These are phyloP conservation scores for Neofusicoccum umdonicola DNA, from an alignment of 2,329 filamentous ascomycete genomes.

Conservation along the genomic window DNA sequence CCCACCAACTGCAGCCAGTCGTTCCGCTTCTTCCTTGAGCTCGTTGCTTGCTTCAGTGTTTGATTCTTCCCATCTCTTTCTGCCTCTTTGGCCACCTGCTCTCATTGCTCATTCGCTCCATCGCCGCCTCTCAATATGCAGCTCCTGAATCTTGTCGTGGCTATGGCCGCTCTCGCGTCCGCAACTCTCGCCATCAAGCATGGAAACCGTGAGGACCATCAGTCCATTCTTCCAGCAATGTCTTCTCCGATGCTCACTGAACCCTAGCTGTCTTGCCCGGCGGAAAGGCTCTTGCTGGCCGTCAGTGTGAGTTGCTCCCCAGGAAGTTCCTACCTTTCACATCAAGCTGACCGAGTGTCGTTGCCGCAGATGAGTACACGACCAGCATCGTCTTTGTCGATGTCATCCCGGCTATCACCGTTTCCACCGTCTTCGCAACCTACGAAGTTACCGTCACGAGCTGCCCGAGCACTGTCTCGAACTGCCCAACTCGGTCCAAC, in stretches of 20 bases:
- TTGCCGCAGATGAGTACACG: not conserved
- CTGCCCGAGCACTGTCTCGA: slow-evolving; percentile 38
- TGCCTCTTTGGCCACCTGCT: not conserved
- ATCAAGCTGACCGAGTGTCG: not conserved
- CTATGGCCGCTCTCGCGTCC: slow-evolving; percentile 11
- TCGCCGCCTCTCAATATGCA: slow-evolving; percentile 9
- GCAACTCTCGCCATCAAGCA: not conserved
- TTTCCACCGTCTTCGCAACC: slow-evolving; percentile 44
- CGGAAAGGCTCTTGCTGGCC: not conserved
- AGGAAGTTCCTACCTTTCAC: not conserved
- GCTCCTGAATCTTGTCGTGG: slow-evolving; percentile 11
- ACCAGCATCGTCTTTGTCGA: slow-evolving; percentile 23
- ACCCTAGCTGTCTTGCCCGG: not conserved
- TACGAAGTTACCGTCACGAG: slow-evolving; percentile 42
- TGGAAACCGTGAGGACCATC: not conserved
- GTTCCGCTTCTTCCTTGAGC: not conserved
- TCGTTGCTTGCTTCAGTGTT: not conserved
- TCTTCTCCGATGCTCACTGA: not conserved
- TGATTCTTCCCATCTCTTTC: not conserved
- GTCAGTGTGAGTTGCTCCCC: not conserved
- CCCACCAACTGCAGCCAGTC: slow-evolving; percentile 16
- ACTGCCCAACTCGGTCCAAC: slow-evolving; percentile 38
- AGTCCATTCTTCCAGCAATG: not conserved
- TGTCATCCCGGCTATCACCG: slow-evolving; percentile 33
- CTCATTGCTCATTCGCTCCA: not conserved